Conservation (phyloP, 495 filamentous ascomycete genomes). For the Clohesyomyces aquaticus region DNA sequence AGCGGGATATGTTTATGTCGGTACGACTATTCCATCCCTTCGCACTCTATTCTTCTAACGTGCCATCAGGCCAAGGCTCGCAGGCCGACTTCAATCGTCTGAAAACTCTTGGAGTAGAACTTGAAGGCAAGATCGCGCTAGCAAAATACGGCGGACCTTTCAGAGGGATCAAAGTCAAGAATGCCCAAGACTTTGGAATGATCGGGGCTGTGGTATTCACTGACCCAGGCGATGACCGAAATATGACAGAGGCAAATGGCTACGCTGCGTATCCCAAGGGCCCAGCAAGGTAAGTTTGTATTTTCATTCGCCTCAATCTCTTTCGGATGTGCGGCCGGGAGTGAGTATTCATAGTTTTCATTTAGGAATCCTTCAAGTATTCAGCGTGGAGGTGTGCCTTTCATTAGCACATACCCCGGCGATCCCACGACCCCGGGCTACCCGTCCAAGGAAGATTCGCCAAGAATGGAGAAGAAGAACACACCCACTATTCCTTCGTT, state of each 20-base stretch:
- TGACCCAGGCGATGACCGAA: conserved; percentile 44
- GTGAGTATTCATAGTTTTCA: too few species aligned
- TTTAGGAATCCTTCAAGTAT: conserved; percentile 43
- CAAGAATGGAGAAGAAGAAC: conserved; percentile 36
- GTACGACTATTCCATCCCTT: too few species aligned
- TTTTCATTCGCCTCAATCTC: too few species aligned
- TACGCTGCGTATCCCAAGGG: conserved; percentile 45
- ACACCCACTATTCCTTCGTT: conserved; percentile 45
- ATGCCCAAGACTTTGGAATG: conserved; percentile 44
- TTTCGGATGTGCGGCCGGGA: too few species aligned
- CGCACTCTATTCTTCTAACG: too few species aligned
- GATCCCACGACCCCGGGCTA: conserved; percentile 48
- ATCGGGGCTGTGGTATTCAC: conserved; percentile 45
- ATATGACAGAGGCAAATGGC: conserved; percentile 44
- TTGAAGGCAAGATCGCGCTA: conserved; percentile 47
- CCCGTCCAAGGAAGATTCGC: conserved; percentile 39
- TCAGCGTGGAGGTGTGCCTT: conserved; percentile 43
- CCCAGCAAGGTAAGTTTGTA: too few species aligned
- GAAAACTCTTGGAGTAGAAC: conserved; percentile 36
- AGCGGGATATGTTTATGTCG: conserved; percentile 45
- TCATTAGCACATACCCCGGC: conserved; percentile 41
- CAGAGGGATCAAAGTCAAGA: conserved; percentile 44
- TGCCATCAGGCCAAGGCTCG: too few species aligned
- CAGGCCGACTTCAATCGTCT: conserved; percentile 44
- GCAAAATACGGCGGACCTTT: conserved; percentile 45